phyloP scores from a whole-genome alignment of 1,139 yeast species.

The Pichia sp. region DNA sequence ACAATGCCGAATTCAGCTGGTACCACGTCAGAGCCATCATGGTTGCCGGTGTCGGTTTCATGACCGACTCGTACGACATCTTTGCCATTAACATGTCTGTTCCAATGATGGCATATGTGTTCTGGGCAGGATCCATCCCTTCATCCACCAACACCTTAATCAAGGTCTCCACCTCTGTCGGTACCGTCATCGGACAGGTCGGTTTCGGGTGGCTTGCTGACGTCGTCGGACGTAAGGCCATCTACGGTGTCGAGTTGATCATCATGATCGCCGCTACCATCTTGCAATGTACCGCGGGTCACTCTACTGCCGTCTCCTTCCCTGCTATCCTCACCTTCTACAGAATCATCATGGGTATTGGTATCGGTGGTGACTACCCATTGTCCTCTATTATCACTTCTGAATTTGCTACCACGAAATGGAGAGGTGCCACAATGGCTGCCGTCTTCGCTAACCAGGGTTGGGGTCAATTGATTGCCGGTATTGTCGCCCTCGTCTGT shows the following conservation, averaged over 20 bases:
- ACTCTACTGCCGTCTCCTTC: conserved; percentile 65
- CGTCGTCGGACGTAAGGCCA: conserved; percentile 78
- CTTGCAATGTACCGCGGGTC: conserved; percentile 69
- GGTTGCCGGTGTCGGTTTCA: conserved; percentile 93
- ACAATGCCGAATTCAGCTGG: conserved; percentile 82
- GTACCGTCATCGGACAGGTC: conserved; percentile 90
- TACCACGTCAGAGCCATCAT: conserved; percentile 80
- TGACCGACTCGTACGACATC: conserved; percentile 89
- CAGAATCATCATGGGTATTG: conserved; percentile 87
- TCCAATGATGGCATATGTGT: conserved; percentile 69
- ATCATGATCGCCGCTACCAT: conserved; percentile 78
- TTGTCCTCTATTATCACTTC: conserved; percentile 89
- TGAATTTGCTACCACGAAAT: conserved; percentile 83
- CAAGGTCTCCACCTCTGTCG: conserved; percentile 87
- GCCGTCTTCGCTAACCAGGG: conserved; percentile 93
- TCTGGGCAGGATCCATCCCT: conserved; percentile 69
- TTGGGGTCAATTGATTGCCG: conserved; percentile 85
- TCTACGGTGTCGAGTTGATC: conserved; percentile 82
- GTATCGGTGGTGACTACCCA: conserved; percentile 99
- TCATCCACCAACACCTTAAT: conserved; percentile 66
- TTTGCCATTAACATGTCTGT: conserved; percentile 83
- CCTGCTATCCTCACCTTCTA: conserved; percentile 69
- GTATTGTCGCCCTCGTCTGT: conserved; percentile 69
- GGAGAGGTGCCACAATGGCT: conserved; percentile 97
- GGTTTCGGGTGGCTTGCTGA: conserved; percentile 86